Evolutionary conservation across 805 yeast genomes (phyloP), one percentile per base, ranked within the genome.

Genomic region (Candida golubevii): DNA sequence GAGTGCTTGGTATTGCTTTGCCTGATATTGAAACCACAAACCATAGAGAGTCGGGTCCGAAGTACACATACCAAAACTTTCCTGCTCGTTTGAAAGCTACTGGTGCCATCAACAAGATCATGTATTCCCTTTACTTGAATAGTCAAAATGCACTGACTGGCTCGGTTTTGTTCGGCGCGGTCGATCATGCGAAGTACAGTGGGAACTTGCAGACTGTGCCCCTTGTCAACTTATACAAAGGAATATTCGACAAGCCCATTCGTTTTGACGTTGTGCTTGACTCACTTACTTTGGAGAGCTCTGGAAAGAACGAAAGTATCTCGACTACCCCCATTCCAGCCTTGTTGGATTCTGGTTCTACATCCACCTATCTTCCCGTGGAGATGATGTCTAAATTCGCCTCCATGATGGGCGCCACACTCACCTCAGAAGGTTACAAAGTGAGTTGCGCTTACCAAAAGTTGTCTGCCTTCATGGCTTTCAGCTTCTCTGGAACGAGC

Each of bases 71-170:
- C n/a, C n/a, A n/a, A n/a, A n/a, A n/a, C n/a, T 64, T 87, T 44
- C 96, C 96, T 0, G 49, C 71, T 45, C 74, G 75, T 47, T 62
- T 88, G 69, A 80, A 73, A 40, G 57, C 66, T 29, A 75, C 76
- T 44, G 90, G 89, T 0, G 56, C 75, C 31, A 84, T 80, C 47
- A 54, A 72, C 35, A 72, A 74, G 40, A 69, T 71, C 34, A 77
- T 77, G 0, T 86, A 83, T 58, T 84, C 91, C 0, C 65, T 86
- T 42, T 84, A 69, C 54, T 68, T 86, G 59, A 75, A 80, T 51
- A 62, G 64, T 3, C 51, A 58, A 15, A 12, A 15, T 10, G 53
- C 65, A 8, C 42, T 36, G 6, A 27, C 59, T 3, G 74, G 74
- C 11, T 54, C 61, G 28, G 49, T 70, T 26, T 57, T 70, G 41